phyloP scores from a whole-genome alignment of 192 early-diverging fungal genomes.

The Backusella mclennaniae region DNA sequence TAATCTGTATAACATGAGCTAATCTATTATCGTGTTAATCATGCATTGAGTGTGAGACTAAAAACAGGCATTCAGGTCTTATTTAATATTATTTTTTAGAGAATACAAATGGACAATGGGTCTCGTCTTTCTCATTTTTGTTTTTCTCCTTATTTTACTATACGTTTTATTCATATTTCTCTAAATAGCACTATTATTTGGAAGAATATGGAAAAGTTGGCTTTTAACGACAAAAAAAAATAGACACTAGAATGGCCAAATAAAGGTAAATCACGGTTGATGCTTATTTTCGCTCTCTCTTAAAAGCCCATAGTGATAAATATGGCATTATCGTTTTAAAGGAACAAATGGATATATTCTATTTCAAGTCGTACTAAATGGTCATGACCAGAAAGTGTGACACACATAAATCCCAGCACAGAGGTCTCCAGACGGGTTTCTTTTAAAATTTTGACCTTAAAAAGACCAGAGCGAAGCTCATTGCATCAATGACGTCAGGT shows the following conservation, averaged over 20 bases:
- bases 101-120: neutral
- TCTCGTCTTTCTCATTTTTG: neutral
- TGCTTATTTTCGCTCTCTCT: no score
- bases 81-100: neutral
- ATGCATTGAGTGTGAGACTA: neutral
- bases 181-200: no score
- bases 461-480: no score
- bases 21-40: neutral
- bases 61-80: neutral
- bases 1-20: neutral
- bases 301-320: neutral
- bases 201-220: no score
- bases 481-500: neutral
- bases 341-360: neutral
- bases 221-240: no score
- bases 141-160: neutral
- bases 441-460: no score
- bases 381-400: no score
- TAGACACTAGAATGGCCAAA: no score
- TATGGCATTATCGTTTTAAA: neutral
- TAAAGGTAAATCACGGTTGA: no score
- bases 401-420: no score
- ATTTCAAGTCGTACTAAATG: neutral
- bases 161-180: neutral
- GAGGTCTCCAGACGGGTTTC: no score